These are phyloP conservation scores for Cyclocybe cylindracea DNA, from an alignment of 768 basidiomycete genomes.

Conservation along the genomic window DNA sequence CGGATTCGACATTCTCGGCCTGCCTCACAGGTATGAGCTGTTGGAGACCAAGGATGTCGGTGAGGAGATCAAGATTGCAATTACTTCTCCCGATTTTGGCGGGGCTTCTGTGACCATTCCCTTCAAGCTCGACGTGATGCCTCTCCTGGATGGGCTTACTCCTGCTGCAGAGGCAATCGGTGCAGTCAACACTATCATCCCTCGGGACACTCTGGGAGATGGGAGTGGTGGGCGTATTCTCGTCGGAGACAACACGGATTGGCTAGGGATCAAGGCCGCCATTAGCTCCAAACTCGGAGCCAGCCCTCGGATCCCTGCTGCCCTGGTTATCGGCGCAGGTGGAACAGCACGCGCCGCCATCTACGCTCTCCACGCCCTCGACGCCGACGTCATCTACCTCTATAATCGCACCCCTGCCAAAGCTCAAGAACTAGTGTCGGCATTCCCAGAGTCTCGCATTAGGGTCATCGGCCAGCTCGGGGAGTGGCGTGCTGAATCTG, in stretches of 20 bases:
- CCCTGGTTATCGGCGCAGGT: slow-evolving; percentile 91
- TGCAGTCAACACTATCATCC: slow-evolving; percentile 93
- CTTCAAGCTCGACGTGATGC: slow-evolving; percentile 88
- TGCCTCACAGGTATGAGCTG: slow-evolving; percentile 82
- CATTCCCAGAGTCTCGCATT: slow-evolving; percentile 69
- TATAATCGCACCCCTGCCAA: slow-evolving; percentile 83
- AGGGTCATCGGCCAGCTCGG: slow-evolving; percentile 61
- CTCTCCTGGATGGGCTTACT: slow-evolving; percentile 77
- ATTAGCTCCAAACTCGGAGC: slow-evolving; percentile 45
- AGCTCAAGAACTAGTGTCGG: slow-evolving; percentile 65
- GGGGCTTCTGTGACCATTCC: slow-evolving; percentile 98
- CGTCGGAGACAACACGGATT: slow-evolving; percentile 95
- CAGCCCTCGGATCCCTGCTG: slow-evolving; percentile 41
- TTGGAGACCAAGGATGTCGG: slow-evolving; percentile 72
- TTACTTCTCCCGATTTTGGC: slow-evolving; percentile 76
- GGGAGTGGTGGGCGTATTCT: slow-evolving; percentile 49
- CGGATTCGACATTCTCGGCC: slow-evolving; percentile 75
- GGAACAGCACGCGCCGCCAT: slow-evolving; percentile 95
- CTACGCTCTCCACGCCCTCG: slow-evolving; percentile 77
- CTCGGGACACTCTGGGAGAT: slow-evolving; percentile 36
- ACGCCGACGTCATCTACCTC: slow-evolving; percentile 73
- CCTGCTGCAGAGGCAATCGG: slow-evolving; percentile 85
- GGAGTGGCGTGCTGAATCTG: slow-evolving; percentile 43
- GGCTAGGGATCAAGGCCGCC: slow-evolving; percentile 79
- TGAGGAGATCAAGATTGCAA: slow-evolving; percentile 61